Conservation (phyloP, 306 rosid species). For the Astragalus glycyphyllos region DNA sequence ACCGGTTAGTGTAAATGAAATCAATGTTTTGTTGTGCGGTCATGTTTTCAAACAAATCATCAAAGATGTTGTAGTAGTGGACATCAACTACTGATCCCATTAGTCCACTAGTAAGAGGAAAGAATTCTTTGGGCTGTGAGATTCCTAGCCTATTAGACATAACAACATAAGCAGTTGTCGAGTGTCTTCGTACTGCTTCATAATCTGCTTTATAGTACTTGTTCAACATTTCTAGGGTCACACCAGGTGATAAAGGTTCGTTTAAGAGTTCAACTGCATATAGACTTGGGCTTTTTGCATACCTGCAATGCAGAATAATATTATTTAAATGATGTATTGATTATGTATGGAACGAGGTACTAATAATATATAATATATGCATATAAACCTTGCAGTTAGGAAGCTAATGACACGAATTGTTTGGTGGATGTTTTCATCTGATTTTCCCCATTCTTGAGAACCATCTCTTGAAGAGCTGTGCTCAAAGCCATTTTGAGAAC, state of each 20-base stretch:
- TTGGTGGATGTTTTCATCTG: constrained; percentile 61
- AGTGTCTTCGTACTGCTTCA: constrained; percentile 64
- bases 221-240: constrained; percentile 50
- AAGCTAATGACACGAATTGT: constrained; percentile 74
- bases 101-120: constrained; percentile 60
- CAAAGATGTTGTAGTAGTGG: constrained; percentile 73
- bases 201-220: constrained; percentile 72
- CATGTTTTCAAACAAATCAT: constrained; percentile 43
- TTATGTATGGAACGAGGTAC: not conserved
- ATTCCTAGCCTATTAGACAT: constrained; percentile 65
- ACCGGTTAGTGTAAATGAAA: constrained; percentile 56
- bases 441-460: constrained; percentile 72
- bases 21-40: constrained; percentile 67
- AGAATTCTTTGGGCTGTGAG: constrained; percentile 54
- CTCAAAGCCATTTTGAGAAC: constrained; percentile 73
- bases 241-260: constrained; percentile 73
- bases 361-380: constrained; percentile 6
- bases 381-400: constrained; percentile 66
- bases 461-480: constrained; percentile 75
- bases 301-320: constrained; percentile 46
- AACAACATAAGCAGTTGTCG: constrained; percentile 55
- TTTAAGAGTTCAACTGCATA: constrained; percentile 77
- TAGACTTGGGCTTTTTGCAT: constrained; percentile 58
- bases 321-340: no score
- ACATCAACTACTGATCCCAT: constrained; percentile 63